These are phyloP conservation scores for Apiospora marii DNA, from an alignment of 2,329 filamentous ascomycete genomes.

Conservation along the genomic window DNA sequence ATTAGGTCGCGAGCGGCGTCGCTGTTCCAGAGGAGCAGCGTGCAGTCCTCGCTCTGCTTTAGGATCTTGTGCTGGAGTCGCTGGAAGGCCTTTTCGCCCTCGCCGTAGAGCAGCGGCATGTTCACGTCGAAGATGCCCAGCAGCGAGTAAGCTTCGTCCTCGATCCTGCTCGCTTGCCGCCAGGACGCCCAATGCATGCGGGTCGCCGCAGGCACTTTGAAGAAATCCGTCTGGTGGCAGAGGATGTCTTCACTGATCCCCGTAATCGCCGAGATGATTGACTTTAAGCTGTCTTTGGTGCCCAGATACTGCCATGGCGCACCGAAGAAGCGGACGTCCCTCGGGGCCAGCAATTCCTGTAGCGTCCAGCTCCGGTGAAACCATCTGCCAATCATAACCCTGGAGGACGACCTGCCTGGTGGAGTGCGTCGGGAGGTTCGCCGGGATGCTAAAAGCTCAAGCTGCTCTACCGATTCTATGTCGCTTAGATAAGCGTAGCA, in stretches of 20 bases:
- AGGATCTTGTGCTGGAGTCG: conserved; percentile 37
- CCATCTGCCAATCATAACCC: no score
- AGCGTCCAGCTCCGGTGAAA: conserved; percentile 7
- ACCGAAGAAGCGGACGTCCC: neutral
- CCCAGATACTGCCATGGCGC: neutral
- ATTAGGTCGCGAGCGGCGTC: neutral
- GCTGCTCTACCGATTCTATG: no score
- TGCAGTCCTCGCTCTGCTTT: conserved; percentile 1
- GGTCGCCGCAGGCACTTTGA: neutral
- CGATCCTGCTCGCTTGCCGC: conserved; percentile 35
- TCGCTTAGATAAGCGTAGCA: no score
- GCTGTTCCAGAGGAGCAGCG: neutral
- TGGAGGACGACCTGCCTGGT: no score
- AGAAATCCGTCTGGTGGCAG: neutral
- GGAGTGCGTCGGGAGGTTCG: no score
- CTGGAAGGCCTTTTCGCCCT: conserved; percentile 40
- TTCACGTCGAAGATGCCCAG: conserved; percentile 43
- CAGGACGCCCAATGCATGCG: conserved; percentile 37
- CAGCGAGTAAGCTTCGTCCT: conserved; percentile 43
- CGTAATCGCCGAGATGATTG: neutral
- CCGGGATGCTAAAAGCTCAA: no score
- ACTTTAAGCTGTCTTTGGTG: neutral
- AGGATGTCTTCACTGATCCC: neutral
- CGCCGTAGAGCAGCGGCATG: conserved; percentile 44
- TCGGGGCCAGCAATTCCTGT: conserved; percentile 17